A percentile compares a stretch with the other conserved stretches of the same genome.
Conservation (phyloP, 78 protist species). For the Pigoraptor vietnamica region DNA sequence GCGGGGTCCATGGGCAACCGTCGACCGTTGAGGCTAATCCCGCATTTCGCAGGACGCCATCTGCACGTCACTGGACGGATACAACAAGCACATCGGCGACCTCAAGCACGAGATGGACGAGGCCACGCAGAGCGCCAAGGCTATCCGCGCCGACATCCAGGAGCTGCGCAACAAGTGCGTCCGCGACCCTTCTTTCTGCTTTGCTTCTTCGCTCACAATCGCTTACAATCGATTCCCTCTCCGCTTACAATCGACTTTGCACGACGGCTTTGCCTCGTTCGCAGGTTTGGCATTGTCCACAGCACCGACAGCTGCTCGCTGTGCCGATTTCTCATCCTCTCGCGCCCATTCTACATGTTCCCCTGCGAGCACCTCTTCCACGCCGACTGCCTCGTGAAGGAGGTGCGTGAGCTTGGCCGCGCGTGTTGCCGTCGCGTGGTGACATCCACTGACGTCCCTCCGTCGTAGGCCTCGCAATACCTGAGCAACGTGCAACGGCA, state of each 20-base stretch:
- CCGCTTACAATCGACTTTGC: too few species aligned
- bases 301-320: constrained; percentile 63
- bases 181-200: neutral
- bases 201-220: neutral
- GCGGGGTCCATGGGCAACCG: too few species aligned
- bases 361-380: constrained; percentile 88
- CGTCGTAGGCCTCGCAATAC: neutral
- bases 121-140: constrained; percentile 70
- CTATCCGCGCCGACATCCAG: constrained; percentile 78
- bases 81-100: constrained; percentile 69
- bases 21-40: too few species aligned
- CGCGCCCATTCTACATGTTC: constrained; percentile 74
- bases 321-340: constrained; percentile 57
- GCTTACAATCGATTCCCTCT: neutral
- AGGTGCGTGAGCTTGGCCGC: neutral
- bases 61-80: constrained; percentile 68
- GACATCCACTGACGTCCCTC: neutral
- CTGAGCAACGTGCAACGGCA: neutral
- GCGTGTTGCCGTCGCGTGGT: neutral
- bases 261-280: too few species aligned
- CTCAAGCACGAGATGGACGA: constrained; percentile 82
- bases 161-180: constrained; percentile 57
- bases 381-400: constrained; percentile 63
- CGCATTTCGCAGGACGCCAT: constrained; percentile 68
- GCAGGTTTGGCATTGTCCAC: constrained; percentile 53